Base-by-base conservation (phyloP, 2,329 filamentous ascomycete genomes). In the Botrytis squamosa region DNA sequence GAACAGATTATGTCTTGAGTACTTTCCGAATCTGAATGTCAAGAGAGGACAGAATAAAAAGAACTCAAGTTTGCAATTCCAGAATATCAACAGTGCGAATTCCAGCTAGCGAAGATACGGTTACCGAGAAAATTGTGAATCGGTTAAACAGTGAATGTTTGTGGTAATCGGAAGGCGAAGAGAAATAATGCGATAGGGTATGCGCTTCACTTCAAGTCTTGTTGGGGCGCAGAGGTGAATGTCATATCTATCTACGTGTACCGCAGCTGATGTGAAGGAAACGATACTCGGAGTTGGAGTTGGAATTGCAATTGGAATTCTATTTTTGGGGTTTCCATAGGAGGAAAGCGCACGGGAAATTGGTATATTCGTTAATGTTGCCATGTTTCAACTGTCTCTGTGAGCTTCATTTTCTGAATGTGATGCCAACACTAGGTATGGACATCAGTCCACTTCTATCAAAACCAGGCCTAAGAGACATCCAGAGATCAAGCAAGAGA, bases 401-500 rank as follows among this genome's bases (percentile, higher is more conserved):
- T 52, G 49, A n/a, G 7, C 1, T 6, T n/a, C 25, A 7, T 52
- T n/a, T 2, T 52, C 22, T 14, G 25, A 52, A 5, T 52, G 1
- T 52, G 49, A 52, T 52, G 0, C 22, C 4, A 14, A 4, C 4
- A 14, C 9, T n/a, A 5, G 10, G 10, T 52, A 12, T 4, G 4
- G 10, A 9, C 22, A 4, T 1, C 49, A 9, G 25, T n/a, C 49
- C 49, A 52, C 10, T 25, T 52, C 25, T 14, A n/a, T 52, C 22
- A 52, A n/a, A 4, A 1, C 4, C 4, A n/a, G 1, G 10, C 22
- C 4, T 14, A n/a, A 4, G 0, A 52, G 22, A 10, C 20, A 14
- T 52, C 22, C 22, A 52, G 49, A 52, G 4, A 0, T n/a, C 10
- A n/a, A 52, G 9, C 0, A n/a, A 25, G 8, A 22, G 16, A 49